Conservation (phyloP, 768 basidiomycete species). For the Mycena polygramma region DNA sequence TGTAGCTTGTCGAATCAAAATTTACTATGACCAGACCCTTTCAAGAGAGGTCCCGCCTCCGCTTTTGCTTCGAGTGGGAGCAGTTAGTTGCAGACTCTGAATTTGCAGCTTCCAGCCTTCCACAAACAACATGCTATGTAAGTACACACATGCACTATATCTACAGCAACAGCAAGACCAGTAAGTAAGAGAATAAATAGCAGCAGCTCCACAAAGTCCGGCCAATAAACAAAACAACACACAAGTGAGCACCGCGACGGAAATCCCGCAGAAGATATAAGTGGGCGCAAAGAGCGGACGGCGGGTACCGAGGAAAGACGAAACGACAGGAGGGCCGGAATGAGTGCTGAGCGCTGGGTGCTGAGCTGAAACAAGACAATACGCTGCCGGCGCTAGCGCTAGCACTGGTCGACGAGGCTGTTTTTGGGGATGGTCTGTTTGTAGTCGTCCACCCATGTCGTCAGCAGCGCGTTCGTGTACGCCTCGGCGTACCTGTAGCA, state of each 20-base stretch:
- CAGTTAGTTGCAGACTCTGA: no score
- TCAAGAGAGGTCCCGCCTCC: no score
- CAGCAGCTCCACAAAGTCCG: background rate
- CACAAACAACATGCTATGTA: background rate
- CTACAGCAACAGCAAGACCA: slow-evolving; percentile 9
- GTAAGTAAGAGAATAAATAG: slow-evolving; percentile 9
- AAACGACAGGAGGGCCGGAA: background rate
- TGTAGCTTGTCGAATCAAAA: no score
- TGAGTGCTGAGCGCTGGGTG: no score
- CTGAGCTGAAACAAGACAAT: no score
- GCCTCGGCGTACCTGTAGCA: slow-evolving; percentile 34
- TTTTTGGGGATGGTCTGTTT: slow-evolving; percentile 66
- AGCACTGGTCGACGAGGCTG: slow-evolving; percentile 58
- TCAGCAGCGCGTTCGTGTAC: slow-evolving; percentile 44
- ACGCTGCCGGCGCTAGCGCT: background rate
- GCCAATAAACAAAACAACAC: background rate
- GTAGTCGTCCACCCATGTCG: slow-evolving; percentile 63
- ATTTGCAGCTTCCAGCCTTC: no score
- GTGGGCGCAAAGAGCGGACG: background rate
- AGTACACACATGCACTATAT: background rate
- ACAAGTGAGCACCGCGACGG: background rate
- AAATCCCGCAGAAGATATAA: background rate
- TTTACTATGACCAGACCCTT: no score
- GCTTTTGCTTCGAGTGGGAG: no score
- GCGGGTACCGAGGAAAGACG: background rate